These are phyloP conservation scores for Hagleromyces aurorensis DNA, from an alignment of 805 yeast species.

Conservation along the genomic window DNA sequence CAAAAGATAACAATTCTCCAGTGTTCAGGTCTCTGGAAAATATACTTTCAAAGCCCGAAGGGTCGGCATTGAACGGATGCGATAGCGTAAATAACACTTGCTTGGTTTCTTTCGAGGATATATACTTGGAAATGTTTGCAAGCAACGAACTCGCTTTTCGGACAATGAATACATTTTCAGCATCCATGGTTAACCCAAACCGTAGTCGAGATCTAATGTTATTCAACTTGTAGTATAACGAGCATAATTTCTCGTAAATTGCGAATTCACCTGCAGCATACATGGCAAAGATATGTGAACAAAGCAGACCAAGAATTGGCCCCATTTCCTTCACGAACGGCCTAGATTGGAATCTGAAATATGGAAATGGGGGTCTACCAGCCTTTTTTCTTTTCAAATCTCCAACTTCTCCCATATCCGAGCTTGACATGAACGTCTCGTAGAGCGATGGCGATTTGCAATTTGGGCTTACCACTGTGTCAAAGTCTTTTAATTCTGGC, in stretches of 20 bases:
- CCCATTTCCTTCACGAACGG: constrained; percentile 48
- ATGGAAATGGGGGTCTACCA: constrained; percentile 49
- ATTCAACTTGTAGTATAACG: constrained; percentile 49
- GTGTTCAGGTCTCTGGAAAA: constrained; percentile 53
- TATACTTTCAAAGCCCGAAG: constrained; percentile 60
- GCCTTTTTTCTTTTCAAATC: constrained; percentile 14
- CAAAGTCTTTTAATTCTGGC: constrained; percentile 22
- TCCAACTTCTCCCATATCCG: neutral
- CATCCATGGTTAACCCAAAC: constrained; percentile 44
- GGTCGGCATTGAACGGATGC: constrained; percentile 32
- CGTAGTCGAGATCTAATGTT: constrained; percentile 47
- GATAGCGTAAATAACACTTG: constrained; percentile 13
- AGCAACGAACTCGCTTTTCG: constrained; percentile 46
- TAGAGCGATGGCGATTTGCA: constrained; percentile 29
- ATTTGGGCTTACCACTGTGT: constrained; percentile 3
- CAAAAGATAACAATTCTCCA: constrained; percentile 46
- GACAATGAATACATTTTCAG: constrained; percentile 42
- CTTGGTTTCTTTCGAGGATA: constrained; percentile 37
- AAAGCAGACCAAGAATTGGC: constrained; percentile 47
- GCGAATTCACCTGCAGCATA: constrained; percentile 64
- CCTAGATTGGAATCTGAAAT: constrained; percentile 37
- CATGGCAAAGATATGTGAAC: constrained; percentile 58
- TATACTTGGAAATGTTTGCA: constrained; percentile 52
- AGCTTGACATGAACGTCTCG: constrained; percentile 20
- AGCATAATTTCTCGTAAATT: constrained; percentile 48